Percentiles rank a stretch among this genome's conserved stretches.
These are phyloP conservation scores for Coemansia guatemalensis DNA, from an alignment of 192 early-diverging fungal genomes.

Conservation along the genomic window DNA sequence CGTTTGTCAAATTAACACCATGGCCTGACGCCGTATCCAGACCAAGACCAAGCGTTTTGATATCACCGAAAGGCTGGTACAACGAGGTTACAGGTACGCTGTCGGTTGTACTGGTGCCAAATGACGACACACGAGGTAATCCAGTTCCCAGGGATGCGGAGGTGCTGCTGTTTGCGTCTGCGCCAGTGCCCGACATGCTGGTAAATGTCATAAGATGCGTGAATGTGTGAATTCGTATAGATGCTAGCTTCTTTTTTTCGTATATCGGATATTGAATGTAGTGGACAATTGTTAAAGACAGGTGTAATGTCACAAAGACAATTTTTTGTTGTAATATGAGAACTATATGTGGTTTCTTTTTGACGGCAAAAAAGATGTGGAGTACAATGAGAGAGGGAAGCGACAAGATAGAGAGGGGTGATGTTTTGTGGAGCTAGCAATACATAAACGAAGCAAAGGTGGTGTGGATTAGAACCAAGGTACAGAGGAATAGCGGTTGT, in stretches of 20 bases:
- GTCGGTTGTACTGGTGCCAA: neutral
- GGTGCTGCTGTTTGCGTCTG: conserved; percentile 2
- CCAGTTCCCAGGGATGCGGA: neutral
- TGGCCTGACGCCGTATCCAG: neutral
- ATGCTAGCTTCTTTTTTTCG: neutral
- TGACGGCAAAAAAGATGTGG: neutral
- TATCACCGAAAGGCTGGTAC: conserved; percentile 1
- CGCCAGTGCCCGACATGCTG: neutral
- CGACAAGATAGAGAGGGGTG: neutral
- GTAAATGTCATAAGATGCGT: neutral
- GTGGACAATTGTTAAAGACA: neutral
- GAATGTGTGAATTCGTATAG: neutral
- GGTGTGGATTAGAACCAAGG: neutral
- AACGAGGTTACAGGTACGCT: neutral
- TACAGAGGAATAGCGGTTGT: neutral
- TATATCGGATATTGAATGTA: neutral
- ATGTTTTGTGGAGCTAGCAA: conserved; percentile 5
- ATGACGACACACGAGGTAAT: neutral
- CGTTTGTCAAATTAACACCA: neutral
- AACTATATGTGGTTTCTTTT: neutral
- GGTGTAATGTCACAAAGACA: neutral
- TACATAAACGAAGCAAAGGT: conserved; percentile 12
- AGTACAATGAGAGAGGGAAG: neutral
- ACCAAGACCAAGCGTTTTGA: conserved; percentile 9
- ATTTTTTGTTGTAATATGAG: neutral